Evolutionary conservation across 2,329 filamentous ascomycete genomes (phyloP), one percentile per base, ranked within the genome.

Genomic region (Xylariales sp.): DNA sequence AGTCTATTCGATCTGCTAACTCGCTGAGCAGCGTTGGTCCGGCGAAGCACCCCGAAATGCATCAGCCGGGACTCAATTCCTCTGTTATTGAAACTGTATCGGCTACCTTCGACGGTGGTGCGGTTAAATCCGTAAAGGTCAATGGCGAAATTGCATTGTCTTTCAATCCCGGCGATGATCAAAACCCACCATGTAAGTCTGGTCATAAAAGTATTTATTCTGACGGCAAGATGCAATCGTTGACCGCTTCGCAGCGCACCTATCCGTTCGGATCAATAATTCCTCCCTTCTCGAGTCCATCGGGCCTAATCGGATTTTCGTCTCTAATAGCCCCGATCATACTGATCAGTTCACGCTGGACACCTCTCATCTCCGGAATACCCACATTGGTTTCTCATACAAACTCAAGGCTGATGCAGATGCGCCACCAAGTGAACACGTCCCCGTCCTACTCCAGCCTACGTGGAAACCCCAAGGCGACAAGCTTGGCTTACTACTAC

Each of bases 1-100:
- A 95, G 64, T 98, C 96, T 0, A 91, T 98, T 68, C 91, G 94
- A 56, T 99, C 96, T 2, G 91, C 92, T 1, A 92, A 93, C 71
- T 97, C 94, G 1, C 82, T 95, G 49, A 90, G 89, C 72, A 89
- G 89, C 52, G 82, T 91, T 50, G 86, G 86, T 3, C 88, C 92
- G n/a, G 83, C 89, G 59, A 91, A 90, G 75, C 96, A 99, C 77
- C 91, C 93, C 0, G 94, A 97, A 18, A 85, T 97, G 80, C 87
- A 91, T 61, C 87, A 89, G 9, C 88, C 92, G 0, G 95, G 96
- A 2, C 84, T 99, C 5, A 96, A 93, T 78, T 90, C 92, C 3
- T 98, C 95, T 14, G 87, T 98, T 63, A 91, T 98, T 58, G 96
- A 99, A 79, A 96, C 92, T 0, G 89, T 98, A n/a, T 96, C 90